phyloP scores from a whole-genome alignment of 805 yeast genomes.

The Kodamaea nitidulidarum region DNA sequence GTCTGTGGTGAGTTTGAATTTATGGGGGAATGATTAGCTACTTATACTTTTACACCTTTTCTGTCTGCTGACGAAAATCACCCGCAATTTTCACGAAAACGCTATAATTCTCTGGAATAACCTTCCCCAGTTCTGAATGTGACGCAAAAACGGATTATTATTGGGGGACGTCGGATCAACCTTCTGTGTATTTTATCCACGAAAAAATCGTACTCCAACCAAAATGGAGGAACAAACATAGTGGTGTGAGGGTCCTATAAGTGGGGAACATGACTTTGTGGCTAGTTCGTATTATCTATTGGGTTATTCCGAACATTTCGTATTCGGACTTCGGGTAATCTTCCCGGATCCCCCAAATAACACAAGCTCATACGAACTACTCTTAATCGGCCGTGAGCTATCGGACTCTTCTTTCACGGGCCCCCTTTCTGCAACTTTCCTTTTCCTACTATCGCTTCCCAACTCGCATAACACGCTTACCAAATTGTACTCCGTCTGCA shows the following conservation, averaged over 20 bases:
- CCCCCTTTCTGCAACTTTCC: neutral
- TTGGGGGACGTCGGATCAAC: conserved; percentile 5
- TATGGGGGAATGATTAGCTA: neutral
- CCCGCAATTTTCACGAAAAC: neutral
- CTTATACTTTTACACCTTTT: neutral
- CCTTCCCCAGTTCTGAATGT: neutral
- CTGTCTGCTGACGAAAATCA: neutral
- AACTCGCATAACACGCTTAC: conserved; percentile 10
- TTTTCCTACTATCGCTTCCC: neutral
- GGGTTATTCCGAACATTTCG: too few relatives aligned
- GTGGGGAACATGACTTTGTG: too few relatives aligned
- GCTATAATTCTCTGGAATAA: neutral
- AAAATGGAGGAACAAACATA: too few relatives aligned
- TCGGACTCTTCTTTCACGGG: neutral
- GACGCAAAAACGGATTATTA: neutral
- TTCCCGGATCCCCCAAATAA: too few relatives aligned
- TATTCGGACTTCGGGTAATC: too few relatives aligned
- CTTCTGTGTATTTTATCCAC: neutral
- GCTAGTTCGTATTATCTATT: too few relatives aligned
- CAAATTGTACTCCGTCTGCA: conserved; percentile 10
- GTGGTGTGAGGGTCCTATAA: too few relatives aligned
- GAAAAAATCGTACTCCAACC: too few relatives aligned
- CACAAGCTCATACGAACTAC: too few relatives aligned
- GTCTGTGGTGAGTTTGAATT: neutral
- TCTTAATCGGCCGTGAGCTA: neutral